Evolutionary conservation across 768 basidiomycete genomes (phyloP), one percentile per base, ranked within the genome.

Genomic region (Collybia sordida): DNA sequence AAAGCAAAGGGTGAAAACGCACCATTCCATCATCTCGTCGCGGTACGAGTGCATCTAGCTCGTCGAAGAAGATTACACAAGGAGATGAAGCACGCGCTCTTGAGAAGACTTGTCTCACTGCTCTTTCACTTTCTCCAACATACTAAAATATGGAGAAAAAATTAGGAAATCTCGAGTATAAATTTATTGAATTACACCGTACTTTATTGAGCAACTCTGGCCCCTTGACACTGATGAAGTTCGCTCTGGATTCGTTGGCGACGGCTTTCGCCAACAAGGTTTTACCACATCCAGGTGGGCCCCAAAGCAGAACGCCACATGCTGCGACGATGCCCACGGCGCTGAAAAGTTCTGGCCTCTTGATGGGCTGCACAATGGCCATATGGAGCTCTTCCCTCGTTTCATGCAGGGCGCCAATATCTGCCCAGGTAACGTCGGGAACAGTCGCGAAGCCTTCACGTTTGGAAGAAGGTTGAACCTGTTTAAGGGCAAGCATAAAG

Each of bases 381-480:
- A 98, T 97, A 59, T 95, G 93, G 35, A 99, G 75, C 65, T 97
- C 95, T 51, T 96, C 91, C 14, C 97, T 76, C 2, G 85, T 89
- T 1, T 69, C 78, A 52, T 89, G 85, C n/a, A 98, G 75, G 2
- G 96, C 97, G 18, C 97, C 97, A 41, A 99, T 79, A 63, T 98
- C 94, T 1, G 86, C 75, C 96, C 97, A 99, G 0, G 90, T 88
- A 1, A 98, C 91, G 58, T 95, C 92, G 0, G 97, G 97, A 3
- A 98, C 88, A 0, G 97, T 98, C 4, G 97, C 88, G 58, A 99
- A 99, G 3, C 97, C 97, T 74, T 99, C 97, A 37, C 97, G 88
- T 64, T 94, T 94, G 5, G 96, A 92, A 0, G 95, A 97, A 1
- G 96, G 97, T 62, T 98, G 97, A 0, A 98, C 86, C 44, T 94